Evolutionary conservation across 768 basidiomycete genomes (phyloP), one percentile per base, ranked within the genome.

Genomic region (Amanita exitialis): DNA sequence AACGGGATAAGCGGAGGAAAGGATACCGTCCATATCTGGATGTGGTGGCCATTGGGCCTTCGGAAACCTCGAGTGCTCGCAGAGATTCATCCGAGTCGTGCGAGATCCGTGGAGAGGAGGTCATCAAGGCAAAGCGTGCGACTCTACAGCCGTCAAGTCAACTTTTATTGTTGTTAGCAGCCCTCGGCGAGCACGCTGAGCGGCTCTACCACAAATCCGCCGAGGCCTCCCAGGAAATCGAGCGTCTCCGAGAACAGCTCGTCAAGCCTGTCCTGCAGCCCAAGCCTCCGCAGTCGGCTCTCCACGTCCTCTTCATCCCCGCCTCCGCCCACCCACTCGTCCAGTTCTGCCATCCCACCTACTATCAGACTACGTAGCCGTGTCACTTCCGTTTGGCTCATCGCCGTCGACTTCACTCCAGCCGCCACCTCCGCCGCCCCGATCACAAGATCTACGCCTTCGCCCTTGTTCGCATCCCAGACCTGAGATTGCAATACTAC

Each of bases 31-130:
- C 62, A 52, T 59, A 64, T 56, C 66, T 63, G 4, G 62, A 60
- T n/a, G 68, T 56, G 46, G 54, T 57, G 27, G 56, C 50, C 47
- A 64, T 60, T 34, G 81, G 79, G 4, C 82, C 84, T 47, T 88
- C 80, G 0, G 81, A 76, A 48, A 90, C 68, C 66, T 94, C 91
- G 21, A 94, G 71, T 23, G 85, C 84, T 50, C 87, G 78, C 49
- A 94, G 68, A 13, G 87, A 89, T 49, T 83, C 80, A 23, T 79
- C 75, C 1, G 90, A 91, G 51, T 83, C 85, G 53, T 69, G 64
- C 55, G 76, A 69, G 63, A 73, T 60, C 65, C 69, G 66, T 61
- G 73, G 66, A 35, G 61, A 59, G 46, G 61, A 64, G 48, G 71
- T 67, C 73, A 76, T 77, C n/a, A 15, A 18, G 7, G 20, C 28